Evolutionary conservation across 495 filamentous ascomycete genomes (phyloP).

Genomic region (Penicillium ochrochloron): DNA sequence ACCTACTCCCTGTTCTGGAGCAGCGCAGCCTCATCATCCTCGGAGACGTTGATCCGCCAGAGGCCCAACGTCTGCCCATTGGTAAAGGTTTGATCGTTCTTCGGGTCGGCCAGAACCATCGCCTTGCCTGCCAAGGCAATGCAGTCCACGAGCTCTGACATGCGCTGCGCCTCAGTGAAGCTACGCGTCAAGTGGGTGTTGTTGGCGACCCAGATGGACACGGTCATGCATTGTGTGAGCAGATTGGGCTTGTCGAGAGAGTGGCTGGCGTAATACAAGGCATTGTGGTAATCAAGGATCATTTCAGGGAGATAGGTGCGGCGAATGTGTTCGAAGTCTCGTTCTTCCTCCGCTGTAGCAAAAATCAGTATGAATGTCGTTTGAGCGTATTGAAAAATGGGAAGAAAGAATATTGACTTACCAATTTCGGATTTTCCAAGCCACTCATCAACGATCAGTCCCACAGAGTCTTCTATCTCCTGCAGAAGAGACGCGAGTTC

Average conservation of each 20-base stretch:
- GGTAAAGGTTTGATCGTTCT: slow-evolving; percentile 36
- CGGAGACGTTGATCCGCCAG: slow-evolving; percentile 47
- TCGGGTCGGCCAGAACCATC: slow-evolving; percentile 62
- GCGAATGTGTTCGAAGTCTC: slow-evolving; percentile 59
- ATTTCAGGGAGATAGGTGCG: slow-evolving; percentile 79
- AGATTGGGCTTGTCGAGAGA: slow-evolving; percentile 62
- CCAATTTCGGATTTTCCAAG: slow-evolving; percentile 39
- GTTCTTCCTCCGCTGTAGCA: slow-evolving; percentile 43
- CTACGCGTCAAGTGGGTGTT: slow-evolving; percentile 64
- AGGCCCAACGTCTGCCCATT: slow-evolving; percentile 51
- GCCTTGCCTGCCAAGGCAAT: slow-evolving; percentile 75
- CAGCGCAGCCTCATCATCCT: slow-evolving; percentile 35
- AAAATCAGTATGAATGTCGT: slow-evolving; percentile 20
- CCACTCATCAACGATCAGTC: slow-evolving; percentile 49
- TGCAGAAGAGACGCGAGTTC: slow-evolving; percentile 41
- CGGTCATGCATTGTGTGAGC: slow-evolving; percentile 76
- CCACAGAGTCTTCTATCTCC: slow-evolving; percentile 37
- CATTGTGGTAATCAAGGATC: slow-evolving; percentile 76
- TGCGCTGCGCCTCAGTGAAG: slow-evolving; percentile 67
- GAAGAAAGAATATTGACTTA: slow-evolving; percentile 29
- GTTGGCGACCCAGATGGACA: slow-evolving; percentile 69
- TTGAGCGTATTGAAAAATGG: background rate
- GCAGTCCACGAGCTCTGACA: slow-evolving; percentile 77
- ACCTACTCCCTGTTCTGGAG: slow-evolving; percentile 17
- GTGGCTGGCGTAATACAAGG: slow-evolving; percentile 70